Base-by-base conservation (phyloP, 2,329 filamentous ascomycete genomes). In the Fusarium palustre region DNA sequence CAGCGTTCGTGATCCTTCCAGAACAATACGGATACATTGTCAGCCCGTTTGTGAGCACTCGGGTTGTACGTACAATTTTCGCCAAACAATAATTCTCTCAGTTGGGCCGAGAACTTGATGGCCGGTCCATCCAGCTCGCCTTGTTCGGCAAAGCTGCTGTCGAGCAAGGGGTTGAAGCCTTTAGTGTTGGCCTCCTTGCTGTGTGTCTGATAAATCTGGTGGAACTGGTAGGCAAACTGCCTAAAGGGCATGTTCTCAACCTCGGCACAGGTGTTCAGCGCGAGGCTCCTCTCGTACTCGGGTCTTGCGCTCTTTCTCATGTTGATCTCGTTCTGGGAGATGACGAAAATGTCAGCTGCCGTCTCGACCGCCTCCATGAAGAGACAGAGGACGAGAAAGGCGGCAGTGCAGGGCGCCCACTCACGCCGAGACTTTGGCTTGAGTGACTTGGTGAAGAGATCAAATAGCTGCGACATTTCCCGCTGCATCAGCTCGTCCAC, bases 221-320 rank as follows among this genome's bases (percentile, higher is more conserved):
- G 86, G 74, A 88, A 88, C 76, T 87, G 86, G 66, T 85, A 87
- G 5, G 84, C 85, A 71, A 88, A 87, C 76, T 88, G 86, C 76
- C 83, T 85, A 73, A 88, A 88, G 1, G 86, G 86, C 79, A 88
- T 79, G 68, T 87, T 86, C 73, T 88, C 86, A 47, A 88, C 80
- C 72, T 86, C 83, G 31, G 76, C 76, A 76, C 83, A 86, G 31
- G 84, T 76, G 9, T 78, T 76, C 45, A 86, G 77, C n/a, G 84
- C 85, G 33, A 81, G 79, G 9, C 76, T 76, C 41, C 83, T 81
- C 57, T 78, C 76, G 72, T 79, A 82, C 71, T 74, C 74, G 9
- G 80, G 77, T 28, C 76, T 71, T 25, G 75, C 71, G n/a, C 75
- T 75, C 60, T 79, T 80, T 41, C 80, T 79, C 59, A 82, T 70